These are phyloP conservation scores for Kalmusia sp. DNA, from an alignment of 2,329 filamentous ascomycete species.

Conservation along the genomic window DNA sequence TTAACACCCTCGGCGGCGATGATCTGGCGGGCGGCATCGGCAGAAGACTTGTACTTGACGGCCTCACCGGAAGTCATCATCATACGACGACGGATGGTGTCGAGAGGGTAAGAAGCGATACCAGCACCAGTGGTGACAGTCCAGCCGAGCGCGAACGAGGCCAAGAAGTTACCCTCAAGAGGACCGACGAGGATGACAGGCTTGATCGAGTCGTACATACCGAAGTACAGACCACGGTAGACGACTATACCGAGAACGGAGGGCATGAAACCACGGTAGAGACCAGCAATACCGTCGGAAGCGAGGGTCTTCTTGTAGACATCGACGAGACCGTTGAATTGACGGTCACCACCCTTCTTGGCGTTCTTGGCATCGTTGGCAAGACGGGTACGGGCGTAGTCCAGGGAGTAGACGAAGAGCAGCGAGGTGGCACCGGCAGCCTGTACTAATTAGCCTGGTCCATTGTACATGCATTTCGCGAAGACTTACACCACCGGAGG, in stretches of 20 bases:
- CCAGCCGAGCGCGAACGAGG: constrained; percentile 99
- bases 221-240: constrained; percentile 99
- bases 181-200: constrained; percentile 89
- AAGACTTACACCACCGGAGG: constrained; percentile 93
- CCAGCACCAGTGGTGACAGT: constrained; percentile 99
- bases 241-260: constrained; percentile 99
- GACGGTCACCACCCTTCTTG: constrained; percentile 95
- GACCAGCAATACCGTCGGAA: constrained; percentile 97
- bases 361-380: constrained; percentile 99
- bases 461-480: background rate
- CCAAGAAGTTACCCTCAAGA: constrained; percentile 98
- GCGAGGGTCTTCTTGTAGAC: constrained; percentile 99
- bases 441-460: constrained; percentile 51
- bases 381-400: constrained; percentile 99
- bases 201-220: constrained; percentile 99
- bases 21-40: constrained; percentile 97
- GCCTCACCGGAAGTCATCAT: constrained; percentile 98
- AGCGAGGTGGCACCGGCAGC: constrained; percentile 99
- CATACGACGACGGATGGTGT: constrained; percentile 99
- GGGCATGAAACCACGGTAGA: constrained; percentile 99
- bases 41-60: constrained; percentile 98
- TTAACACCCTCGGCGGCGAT: constrained; percentile 92
- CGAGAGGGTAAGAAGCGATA: constrained; percentile 99
- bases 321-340: constrained; percentile 99
- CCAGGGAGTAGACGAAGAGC: constrained; percentile 99